Conservation (phyloP, 2,329 filamentous ascomycete species). For the Cylindrodendrum hubeiense region DNA sequence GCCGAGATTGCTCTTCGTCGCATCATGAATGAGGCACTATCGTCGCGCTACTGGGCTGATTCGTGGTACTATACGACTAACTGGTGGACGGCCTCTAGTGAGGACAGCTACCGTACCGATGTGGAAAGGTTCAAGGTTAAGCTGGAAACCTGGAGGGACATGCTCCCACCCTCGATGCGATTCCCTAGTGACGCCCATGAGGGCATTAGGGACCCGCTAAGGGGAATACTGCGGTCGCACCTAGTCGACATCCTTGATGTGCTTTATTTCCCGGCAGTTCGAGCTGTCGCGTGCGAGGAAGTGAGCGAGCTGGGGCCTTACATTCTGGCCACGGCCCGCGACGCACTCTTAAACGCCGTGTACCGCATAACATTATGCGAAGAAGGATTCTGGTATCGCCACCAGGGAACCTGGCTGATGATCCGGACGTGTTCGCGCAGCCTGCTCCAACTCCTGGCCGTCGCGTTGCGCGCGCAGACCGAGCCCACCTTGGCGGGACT, state of each 20-base stretch:
- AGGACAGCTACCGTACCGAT: constrained; percentile 3
- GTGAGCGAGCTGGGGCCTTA: constrained; percentile 13
- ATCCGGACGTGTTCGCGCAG: constrained; percentile 36
- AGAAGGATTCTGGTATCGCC: constrained; percentile 36
- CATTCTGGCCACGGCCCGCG: constrained; percentile 8
- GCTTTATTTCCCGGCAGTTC: constrained; percentile 28
- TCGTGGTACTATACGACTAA: constrained; percentile 30
- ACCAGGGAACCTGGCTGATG: constrained; percentile 41
- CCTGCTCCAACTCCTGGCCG: constrained; percentile 28
- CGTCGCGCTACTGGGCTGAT: constrained; percentile 21
- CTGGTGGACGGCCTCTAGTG: constrained; percentile 15
- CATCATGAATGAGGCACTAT: constrained; percentile 29
- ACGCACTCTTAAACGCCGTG: constrained; percentile 24
- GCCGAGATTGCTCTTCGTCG: constrained; percentile 36
- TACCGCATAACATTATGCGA: constrained; percentile 27
- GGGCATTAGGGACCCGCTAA: constrained; percentile 11
- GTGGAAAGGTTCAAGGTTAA: constrained; percentile 26
- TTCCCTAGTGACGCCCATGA: constrained; percentile 16
- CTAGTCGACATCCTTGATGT: constrained; percentile 29
- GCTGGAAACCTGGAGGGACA: constrained; percentile 24
- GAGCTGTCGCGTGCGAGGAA: constrained; percentile 18
- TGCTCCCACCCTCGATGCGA: constrained; percentile 23
- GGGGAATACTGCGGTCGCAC: constrained; percentile 22
- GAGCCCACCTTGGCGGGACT: constrained; percentile 19
- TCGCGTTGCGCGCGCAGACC: constrained; percentile 21